Conservation (phyloP, 768 basidiomycete genomes). For the Rhizopogon sp. region DNA sequence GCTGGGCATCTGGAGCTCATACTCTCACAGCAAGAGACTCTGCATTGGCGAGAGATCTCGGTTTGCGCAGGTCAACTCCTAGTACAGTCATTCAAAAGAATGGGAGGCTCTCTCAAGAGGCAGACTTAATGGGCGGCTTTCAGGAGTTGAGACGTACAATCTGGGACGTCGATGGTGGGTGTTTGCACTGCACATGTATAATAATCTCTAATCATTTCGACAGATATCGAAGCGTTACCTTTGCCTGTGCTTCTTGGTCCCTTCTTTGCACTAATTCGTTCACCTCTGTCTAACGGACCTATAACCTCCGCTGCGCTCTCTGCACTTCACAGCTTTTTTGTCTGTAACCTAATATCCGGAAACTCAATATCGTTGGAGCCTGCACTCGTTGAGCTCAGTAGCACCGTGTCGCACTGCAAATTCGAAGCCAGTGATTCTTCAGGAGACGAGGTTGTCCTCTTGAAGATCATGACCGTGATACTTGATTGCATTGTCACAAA, state of each 20-base stretch:
- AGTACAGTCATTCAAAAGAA: constrained; percentile 36
- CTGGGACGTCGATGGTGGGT: constrained; percentile 61
- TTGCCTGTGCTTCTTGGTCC: constrained; percentile 69
- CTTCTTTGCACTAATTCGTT: constrained; percentile 91
- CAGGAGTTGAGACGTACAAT: constrained; percentile 76
- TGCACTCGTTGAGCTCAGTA: constrained; percentile 80
- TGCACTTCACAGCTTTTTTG: constrained; percentile 84
- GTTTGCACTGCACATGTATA: not conserved
- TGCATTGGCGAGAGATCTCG: constrained; percentile 68
- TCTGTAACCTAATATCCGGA: constrained; percentile 64
- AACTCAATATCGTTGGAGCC: constrained; percentile 51
- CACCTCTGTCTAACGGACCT: constrained; percentile 91
- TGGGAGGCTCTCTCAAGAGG: constrained; percentile 59
- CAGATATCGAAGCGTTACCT: constrained; percentile 58
- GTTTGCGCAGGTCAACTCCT: constrained; percentile 59
- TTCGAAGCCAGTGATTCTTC: constrained; percentile 97
- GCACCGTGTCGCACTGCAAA: constrained; percentile 90
- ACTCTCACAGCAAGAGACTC: constrained; percentile 59
- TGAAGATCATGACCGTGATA: constrained; percentile 88
- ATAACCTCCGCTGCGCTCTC: constrained; percentile 94
- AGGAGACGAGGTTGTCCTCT: constrained; percentile 93
- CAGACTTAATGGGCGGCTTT: constrained; percentile 87
- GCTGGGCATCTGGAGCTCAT: constrained; percentile 81
- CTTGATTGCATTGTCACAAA: constrained; percentile 71
- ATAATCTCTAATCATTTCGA: not conserved